phyloP scores from a whole-genome alignment of 441 rosid species.

The Capsella rubella region DNA sequence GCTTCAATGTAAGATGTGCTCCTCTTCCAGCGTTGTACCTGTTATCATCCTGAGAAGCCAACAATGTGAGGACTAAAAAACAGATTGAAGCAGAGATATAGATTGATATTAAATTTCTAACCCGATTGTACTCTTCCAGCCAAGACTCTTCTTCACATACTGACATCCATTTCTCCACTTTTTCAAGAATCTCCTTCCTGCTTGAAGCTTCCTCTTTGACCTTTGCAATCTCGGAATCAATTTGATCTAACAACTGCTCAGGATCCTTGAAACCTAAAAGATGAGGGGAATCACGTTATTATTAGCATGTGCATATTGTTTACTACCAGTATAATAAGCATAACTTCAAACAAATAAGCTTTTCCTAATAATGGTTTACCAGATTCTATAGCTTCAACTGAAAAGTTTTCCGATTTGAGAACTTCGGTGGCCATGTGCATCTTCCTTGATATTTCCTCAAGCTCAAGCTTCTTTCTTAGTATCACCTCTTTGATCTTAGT shows the following conservation, averaged over 20 bases:
- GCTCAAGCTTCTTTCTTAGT: conserved; percentile 72
- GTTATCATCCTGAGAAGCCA: conserved; percentile 68
- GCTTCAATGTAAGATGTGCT: conserved; percentile 80
- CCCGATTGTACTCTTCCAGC: conserved; percentile 93
- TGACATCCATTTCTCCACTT: conserved; percentile 82
- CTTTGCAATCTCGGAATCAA: conserved; percentile 69
- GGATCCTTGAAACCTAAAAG: conserved; percentile 69
- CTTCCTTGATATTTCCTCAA: conserved; percentile 82
- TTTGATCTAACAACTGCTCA: conserved; percentile 57
- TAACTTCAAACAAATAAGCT: neutral
- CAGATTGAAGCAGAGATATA: conserved; percentile 23
- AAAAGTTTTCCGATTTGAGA: conserved; percentile 48
- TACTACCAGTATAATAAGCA: conserved; percentile 1
- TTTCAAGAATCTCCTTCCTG: conserved; percentile 87
- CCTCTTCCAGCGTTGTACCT: conserved; percentile 94
- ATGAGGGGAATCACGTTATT: conserved; percentile 5
- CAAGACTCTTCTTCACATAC: conserved; percentile 92
- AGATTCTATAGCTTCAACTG: conserved; percentile 66
- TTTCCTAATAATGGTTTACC: conserved; percentile 50
- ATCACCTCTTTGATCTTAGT: conserved; percentile 84
- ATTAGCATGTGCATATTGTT: neutral
- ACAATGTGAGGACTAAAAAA: conserved; percentile 16
- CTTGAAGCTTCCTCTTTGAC: conserved; percentile 75
- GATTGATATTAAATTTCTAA: conserved; percentile 28
- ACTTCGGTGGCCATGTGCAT: conserved; percentile 66